Evolutionary conservation across 2,329 filamentous ascomycete species (phyloP), one percentile per base, ranked within the genome.

Genomic region (Albifimbria verrucaria): DNA sequence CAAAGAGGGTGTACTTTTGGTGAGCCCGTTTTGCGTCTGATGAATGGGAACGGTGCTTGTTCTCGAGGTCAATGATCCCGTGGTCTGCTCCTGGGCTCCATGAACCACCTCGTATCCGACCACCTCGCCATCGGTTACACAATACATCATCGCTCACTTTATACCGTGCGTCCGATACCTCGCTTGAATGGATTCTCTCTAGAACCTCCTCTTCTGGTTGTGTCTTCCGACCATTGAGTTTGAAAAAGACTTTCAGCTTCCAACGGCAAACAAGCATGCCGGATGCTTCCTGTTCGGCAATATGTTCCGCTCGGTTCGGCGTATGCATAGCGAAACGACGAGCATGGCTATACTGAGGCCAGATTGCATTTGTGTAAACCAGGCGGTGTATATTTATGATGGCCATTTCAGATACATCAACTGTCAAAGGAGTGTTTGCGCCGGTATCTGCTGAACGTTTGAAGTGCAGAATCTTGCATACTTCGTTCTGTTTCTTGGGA

Each of bases 1-100:
- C 90, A 1, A 83, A 87, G 22, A 87, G 82, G 0, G 84, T 88
- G 55, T 90, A 90, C 39, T 72, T 74, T 45, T 82, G 78, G 0
- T 67, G 67, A 0, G 52, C 53, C 48, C 7, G 49, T 22, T 10
- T 45, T 49, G 10, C 36, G 17, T 2, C 20, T 20, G 17, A 39
- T 39, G 12, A 15, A 39, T 39, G 32, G 11, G 18, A 17, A 12
- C 5, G 11, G 15, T 39, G 12, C 32, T 39, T n/a, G 3, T 55
- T 46, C 2, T 69, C 64, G 1, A 71, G 15, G 32, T 68, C 57
- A 22, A 68, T 53, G 3, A 54, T 42, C 24, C 51, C 32, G 10
- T 22, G 49, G 48, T 36, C 39, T 21, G 28, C 47, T 18, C 21
- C 17, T 7, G 60, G 58, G 4, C 39, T 41, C 66, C 67, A 72